A percentile compares a stretch with the other conserved stretches of the same genome.
phyloP scores from a whole-genome alignment of 129 eudicot species.

The Saposhnikovia divaricata region DNA sequence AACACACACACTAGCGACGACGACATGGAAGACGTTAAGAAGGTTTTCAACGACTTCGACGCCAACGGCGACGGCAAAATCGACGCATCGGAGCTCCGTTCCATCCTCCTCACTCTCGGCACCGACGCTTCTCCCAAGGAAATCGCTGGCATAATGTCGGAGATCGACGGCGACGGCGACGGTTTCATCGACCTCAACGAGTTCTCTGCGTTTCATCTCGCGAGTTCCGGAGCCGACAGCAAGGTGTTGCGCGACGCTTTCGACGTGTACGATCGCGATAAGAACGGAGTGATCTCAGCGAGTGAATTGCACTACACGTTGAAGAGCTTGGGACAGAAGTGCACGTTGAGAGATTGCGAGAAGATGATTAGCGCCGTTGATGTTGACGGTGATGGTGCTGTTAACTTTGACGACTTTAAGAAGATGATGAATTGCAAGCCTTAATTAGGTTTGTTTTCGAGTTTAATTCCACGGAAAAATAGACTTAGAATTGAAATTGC shows the following conservation, averaged over 20 bases:
- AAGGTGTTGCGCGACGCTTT: slow-evolving; percentile 82
- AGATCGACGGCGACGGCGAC: slow-evolving; percentile 75
- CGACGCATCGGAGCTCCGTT: slow-evolving; percentile 50
- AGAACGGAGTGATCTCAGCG: slow-evolving; percentile 74
- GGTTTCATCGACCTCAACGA: slow-evolving; percentile 61
- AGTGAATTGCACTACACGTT: slow-evolving; percentile 63
- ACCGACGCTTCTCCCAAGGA: slow-evolving; percentile 49
- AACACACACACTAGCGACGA: not conserved
- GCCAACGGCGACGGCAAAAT: slow-evolving; percentile 79
- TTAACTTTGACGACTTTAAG: slow-evolving; percentile 82
- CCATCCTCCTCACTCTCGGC: slow-evolving; percentile 54
- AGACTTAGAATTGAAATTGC: not conserved
- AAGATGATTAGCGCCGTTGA: slow-evolving; percentile 73
- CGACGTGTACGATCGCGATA: slow-evolving; percentile 65
- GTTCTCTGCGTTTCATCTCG: slow-evolving; percentile 39
- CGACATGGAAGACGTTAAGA: slow-evolving; percentile 26
- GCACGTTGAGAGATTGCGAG: slow-evolving; percentile 64
- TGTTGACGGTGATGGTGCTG: slow-evolving; percentile 78
- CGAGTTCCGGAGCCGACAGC: slow-evolving; percentile 16
- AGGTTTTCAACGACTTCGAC: slow-evolving; percentile 54
- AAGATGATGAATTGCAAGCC: slow-evolving; percentile 56
- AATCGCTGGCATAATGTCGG: slow-evolving; percentile 48
- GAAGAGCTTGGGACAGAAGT: slow-evolving; percentile 66
- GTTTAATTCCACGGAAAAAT: not conserved
- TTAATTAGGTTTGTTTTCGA: not conserved